Evolutionary conservation across 2,329 filamentous ascomycete genomes (phyloP).

Genomic region (Cadophora malorum): DNA sequence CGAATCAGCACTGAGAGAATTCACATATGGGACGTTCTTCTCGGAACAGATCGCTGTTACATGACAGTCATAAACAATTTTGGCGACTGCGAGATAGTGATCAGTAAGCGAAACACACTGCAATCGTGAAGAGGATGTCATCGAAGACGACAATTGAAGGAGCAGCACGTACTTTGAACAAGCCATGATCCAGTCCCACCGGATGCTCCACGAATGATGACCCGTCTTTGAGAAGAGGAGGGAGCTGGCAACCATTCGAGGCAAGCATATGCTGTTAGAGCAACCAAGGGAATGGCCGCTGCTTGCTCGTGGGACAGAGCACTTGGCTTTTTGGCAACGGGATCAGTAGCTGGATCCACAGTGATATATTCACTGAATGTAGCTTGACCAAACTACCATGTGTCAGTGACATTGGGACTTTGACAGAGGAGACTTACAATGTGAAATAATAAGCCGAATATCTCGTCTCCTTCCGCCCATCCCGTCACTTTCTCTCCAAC

Average conservation of each 20-base stretch:
- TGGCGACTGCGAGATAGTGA: constrained; percentile 36
- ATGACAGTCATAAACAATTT: constrained; percentile 40
- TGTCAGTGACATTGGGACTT: not conserved
- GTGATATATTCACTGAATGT: constrained; percentile 43
- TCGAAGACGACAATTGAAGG: not conserved
- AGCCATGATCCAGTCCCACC: constrained; percentile 43
- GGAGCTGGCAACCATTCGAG: constrained; percentile 40
- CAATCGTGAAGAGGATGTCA: not conserved
- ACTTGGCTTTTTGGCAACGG: constrained; percentile 48
- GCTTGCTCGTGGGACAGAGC: constrained; percentile 51
- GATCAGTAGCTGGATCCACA: constrained; percentile 38
- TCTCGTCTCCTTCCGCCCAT: constrained; percentile 47
- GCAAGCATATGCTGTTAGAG: constrained; percentile 48
- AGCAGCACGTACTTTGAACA: constrained; percentile 36
- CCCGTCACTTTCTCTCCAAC: constrained; percentile 45
- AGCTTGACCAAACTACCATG: constrained; percentile 41
- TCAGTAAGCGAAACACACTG: not conserved
- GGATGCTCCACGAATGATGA: constrained; percentile 41
- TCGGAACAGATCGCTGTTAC: constrained; percentile 43
- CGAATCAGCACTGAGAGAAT: constrained; percentile 39
- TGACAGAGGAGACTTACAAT: constrained; percentile 31
- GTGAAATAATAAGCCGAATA: constrained; percentile 46
- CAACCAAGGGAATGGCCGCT: constrained; percentile 52
- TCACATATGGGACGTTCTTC: constrained; percentile 40
- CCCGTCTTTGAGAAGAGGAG: constrained; percentile 30